phyloP scores from a whole-genome alignment of 441 rosid genomes.

The Kokia cookei region DNA sequence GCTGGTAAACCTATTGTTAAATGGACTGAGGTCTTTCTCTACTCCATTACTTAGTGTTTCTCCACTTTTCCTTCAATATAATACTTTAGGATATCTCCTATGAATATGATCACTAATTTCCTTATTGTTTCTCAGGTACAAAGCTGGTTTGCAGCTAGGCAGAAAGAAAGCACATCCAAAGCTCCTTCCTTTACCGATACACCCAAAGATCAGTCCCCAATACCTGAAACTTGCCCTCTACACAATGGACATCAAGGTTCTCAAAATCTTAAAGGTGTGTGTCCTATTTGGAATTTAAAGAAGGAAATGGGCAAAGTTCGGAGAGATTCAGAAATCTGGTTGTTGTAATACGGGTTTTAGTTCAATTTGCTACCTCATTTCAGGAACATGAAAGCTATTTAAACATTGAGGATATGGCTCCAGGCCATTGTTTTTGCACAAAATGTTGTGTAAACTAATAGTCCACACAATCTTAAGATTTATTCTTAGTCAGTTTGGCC shows the following conservation, averaged over 20 bases:
- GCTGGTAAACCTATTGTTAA: slow-evolving; percentile 61
- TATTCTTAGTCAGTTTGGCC: background rate
- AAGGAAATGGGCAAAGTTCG: background rate
- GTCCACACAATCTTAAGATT: background rate
- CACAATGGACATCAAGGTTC: slow-evolving; percentile 27
- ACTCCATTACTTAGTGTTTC: background rate
- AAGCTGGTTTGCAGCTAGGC: slow-evolving; percentile 41
- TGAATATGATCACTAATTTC: background rate
- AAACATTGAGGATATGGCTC: background rate
- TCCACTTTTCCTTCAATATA: background rate
- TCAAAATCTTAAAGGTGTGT: slow-evolving; percentile 32
- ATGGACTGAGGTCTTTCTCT: slow-evolving; percentile 49
- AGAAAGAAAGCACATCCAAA: slow-evolving; percentile 19
- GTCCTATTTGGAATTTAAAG: background rate
- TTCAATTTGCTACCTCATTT: background rate
- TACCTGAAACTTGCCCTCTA: slow-evolving; percentile 19
- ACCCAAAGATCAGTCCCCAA: slow-evolving; percentile 19
- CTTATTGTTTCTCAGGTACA: slow-evolving; percentile 35
- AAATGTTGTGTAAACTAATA: background rate
- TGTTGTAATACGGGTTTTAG: background rate
- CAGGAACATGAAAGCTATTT: background rate
- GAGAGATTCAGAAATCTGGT: background rate
- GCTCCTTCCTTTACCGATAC: slow-evolving; percentile 27
- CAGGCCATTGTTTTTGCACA: background rate
- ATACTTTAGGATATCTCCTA: background rate